These are phyloP conservation scores for Ascocoryne sarcoides DNA, from an alignment of 2,329 filamentous ascomycete species.

Conservation along the genomic window DNA sequence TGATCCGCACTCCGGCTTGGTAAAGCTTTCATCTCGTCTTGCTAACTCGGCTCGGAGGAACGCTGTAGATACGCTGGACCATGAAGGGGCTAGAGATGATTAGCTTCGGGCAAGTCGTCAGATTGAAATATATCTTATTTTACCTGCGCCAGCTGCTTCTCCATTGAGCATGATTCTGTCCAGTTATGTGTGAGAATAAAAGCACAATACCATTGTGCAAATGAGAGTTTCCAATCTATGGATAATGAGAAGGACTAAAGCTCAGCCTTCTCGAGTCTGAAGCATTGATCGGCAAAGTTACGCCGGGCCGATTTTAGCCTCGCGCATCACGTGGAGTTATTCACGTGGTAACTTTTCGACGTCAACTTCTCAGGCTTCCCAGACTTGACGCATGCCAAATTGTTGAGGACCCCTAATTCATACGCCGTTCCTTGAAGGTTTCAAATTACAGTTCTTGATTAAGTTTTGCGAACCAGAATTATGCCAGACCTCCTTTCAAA, in stretches of 20 bases:
- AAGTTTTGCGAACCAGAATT: too few relatives aligned
- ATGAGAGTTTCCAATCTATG: background rate
- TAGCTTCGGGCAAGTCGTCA: background rate
- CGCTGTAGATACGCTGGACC: slow-evolving; percentile 1
- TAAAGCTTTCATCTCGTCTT: slow-evolving; percentile 36
- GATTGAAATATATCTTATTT: background rate
- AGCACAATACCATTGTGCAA: background rate
- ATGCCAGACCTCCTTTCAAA: too few relatives aligned
- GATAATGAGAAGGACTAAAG: background rate
- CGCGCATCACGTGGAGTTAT: background rate
- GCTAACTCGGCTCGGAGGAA: slow-evolving; percentile 25
- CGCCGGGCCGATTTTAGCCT: too few relatives aligned
- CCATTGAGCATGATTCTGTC: background rate
- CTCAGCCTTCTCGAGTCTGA: background rate
- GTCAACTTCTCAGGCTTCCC: too few relatives aligned
- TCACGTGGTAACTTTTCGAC: background rate
- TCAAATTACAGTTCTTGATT: too few relatives aligned
- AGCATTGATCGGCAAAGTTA: background rate
- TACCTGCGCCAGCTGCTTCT: background rate
- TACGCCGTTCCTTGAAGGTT: too few relatives aligned
- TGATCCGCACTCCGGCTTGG: slow-evolving; percentile 44
- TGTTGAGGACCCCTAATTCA: too few relatives aligned
- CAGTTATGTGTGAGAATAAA: background rate
- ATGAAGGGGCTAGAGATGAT: background rate
- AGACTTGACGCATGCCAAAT: too few relatives aligned